Conservation (phyloP, 306 rosid species). For the Acacia melanoxylon region DNA sequence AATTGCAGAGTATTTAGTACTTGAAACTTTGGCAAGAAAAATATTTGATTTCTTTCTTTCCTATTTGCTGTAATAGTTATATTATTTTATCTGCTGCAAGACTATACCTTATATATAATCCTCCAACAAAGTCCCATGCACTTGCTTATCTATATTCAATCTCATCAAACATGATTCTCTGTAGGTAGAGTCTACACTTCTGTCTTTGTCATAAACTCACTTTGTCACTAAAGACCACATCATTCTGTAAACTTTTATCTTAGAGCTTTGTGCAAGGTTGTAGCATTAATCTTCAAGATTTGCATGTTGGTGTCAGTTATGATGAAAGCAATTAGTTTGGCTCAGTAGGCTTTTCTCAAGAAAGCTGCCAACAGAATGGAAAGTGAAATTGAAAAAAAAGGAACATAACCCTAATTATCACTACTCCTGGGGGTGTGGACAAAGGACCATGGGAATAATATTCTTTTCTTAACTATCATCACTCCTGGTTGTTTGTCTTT, state of each 20-base stretch:
- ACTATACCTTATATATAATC: not conserved
- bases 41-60: not conserved
- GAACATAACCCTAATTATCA: not conserved
- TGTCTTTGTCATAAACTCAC: not conserved
- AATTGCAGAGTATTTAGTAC: slow-evolving; percentile 5
- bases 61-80: not conserved
- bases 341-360: slow-evolving; percentile 11
- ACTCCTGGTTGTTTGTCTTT: not conserved
- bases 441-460: not conserved
- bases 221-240: not conserved
- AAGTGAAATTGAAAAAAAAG: not conserved
- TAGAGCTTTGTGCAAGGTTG: not conserved
- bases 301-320: slow-evolving; percentile 7
- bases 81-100: not conserved
- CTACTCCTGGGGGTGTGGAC: slow-evolving; percentile 13
- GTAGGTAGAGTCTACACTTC: not conserved
- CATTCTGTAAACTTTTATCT: not conserved
- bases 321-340: slow-evolving; percentile 6
- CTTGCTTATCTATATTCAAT: not conserved
- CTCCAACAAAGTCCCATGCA: not conserved
- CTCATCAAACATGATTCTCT: not conserved
- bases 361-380: not conserved
- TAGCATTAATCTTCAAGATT: not conserved
- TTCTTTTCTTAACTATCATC: slow-evolving; percentile 5
- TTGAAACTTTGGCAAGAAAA: not conserved